Evolutionary conservation across 257 asterid species (phyloP).

Genomic region (Pogostemon cablin): DNA sequence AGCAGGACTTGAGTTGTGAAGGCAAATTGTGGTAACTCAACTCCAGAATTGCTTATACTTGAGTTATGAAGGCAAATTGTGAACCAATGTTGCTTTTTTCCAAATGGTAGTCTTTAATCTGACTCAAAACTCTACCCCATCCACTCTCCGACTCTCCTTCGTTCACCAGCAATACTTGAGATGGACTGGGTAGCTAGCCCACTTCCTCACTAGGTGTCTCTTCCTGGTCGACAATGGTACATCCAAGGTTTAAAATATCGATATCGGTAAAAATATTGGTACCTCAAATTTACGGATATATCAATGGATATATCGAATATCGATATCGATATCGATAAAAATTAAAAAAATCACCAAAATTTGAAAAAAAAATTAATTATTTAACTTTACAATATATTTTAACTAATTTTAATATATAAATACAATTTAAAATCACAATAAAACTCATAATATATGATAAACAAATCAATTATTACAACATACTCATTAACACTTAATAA

Average conservation of each 20-base stretch:
- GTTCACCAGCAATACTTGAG: conserved; percentile 27
- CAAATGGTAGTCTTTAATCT: background rate
- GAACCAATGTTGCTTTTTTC: background rate
- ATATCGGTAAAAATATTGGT: no score
- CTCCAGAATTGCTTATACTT: conserved; percentile 4
- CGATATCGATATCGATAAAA: no score
- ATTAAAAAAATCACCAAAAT: no score
- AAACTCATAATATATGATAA: no score
- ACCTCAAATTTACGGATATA: no score
- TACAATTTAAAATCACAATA: no score
- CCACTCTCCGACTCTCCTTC: background rate
- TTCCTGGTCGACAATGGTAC: background rate
- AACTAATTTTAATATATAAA: no score
- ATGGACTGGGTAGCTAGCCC: background rate
- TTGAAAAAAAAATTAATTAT: no score
- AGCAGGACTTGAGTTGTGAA: conserved; percentile 27
- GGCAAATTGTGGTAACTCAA: conserved; percentile 25
- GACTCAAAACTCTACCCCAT: conserved; percentile 31
- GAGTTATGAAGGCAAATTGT: background rate
- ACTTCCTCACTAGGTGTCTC: background rate
- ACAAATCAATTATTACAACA: no score
- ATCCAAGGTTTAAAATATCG: background rate
- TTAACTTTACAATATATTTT: no score
- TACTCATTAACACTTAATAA: no score
- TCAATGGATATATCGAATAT: no score